Evolutionary conservation across 495 filamentous ascomycete species (phyloP).

Genomic region (Delitschia confertaspora): DNA sequence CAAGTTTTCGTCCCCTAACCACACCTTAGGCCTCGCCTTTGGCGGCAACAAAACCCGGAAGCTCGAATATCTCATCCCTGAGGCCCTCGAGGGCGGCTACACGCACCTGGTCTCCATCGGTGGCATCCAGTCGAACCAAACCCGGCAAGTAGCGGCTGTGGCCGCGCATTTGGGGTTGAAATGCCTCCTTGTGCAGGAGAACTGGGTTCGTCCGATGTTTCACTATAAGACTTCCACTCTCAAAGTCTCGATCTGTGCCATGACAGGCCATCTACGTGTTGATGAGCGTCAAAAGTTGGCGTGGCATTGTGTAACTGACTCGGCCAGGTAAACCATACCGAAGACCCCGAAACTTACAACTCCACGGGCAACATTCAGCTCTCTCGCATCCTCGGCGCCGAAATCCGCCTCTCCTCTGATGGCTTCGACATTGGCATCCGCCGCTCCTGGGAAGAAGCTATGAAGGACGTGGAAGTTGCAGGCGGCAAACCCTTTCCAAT

Average conservation of each 20-base stretch:
- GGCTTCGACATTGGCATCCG: conserved; percentile 37
- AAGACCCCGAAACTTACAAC: conserved; percentile 46
- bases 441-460: conserved; percentile 3
- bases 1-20: no score
- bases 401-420: conserved; percentile 41
- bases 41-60: conserved; percentile 62
- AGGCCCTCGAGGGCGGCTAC: conserved; percentile 45
- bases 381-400: conserved; percentile 52
- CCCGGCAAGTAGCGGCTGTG: conserved; percentile 52
- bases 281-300: no score
- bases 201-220: conserved; percentile 58
- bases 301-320: no score
- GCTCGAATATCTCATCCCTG: conserved; percentile 52
- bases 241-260: no score
- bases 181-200: conserved; percentile 49
- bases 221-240: no score
- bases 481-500: conserved; percentile 56
- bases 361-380: conserved; percentile 55
- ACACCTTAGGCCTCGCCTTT: no score
- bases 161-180: conserved; percentile 46
- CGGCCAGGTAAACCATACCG: no score
- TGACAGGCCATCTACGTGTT: no score
- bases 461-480: conserved; percentile 36
- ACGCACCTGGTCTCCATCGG: conserved; percentile 54
- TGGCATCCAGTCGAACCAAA: conserved; percentile 60